A percentile compares a stretch with the other conserved stretches of the same genome.
Conservation (phyloP, 2,329 filamentous ascomycete genomes). For the Pseudogymnoascus sp. region DNA sequence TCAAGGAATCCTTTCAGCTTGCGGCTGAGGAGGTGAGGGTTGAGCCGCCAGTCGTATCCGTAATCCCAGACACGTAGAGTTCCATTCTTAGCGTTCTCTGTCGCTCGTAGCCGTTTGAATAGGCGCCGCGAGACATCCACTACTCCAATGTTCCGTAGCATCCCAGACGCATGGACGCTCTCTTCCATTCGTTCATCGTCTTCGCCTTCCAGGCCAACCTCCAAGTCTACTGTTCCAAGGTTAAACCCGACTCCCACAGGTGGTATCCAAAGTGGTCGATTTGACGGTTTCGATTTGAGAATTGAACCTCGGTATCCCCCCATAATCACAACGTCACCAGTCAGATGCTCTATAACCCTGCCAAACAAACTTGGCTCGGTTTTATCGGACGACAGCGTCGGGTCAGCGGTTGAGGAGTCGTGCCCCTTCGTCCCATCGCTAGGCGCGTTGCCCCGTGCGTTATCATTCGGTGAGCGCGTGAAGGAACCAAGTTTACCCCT, state of each 20-base stretch:
- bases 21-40: conserved; percentile 64
- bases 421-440: background rate
- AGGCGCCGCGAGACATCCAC: conserved; percentile 81
- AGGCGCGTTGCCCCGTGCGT: background rate
- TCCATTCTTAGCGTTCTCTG: conserved; percentile 62
- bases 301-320: conserved; percentile 88
- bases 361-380: conserved; percentile 32
- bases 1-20: conserved; percentile 67
- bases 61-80: conserved; percentile 78
- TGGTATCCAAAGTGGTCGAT: conserved; percentile 78
- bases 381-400: conserved; percentile 32
- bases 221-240: conserved; percentile 81
- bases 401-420: background rate
- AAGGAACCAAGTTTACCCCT: conserved; percentile 14
- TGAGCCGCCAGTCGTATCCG: conserved; percentile 90
- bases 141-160: conserved; percentile 84
- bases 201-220: conserved; percentile 71
- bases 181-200: conserved; percentile 79
- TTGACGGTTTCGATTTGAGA: conserved; percentile 70
- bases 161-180: conserved; percentile 74
- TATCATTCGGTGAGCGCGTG: conserved; percentile 11
- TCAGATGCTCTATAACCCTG: conserved; percentile 56
- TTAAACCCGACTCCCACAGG: conserved; percentile 89
- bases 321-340: conserved; percentile 78
- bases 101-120: conserved; percentile 66